Conservation (phyloP, 2,329 filamentous ascomycete species). For the Colletotrichum karsti region DNA sequence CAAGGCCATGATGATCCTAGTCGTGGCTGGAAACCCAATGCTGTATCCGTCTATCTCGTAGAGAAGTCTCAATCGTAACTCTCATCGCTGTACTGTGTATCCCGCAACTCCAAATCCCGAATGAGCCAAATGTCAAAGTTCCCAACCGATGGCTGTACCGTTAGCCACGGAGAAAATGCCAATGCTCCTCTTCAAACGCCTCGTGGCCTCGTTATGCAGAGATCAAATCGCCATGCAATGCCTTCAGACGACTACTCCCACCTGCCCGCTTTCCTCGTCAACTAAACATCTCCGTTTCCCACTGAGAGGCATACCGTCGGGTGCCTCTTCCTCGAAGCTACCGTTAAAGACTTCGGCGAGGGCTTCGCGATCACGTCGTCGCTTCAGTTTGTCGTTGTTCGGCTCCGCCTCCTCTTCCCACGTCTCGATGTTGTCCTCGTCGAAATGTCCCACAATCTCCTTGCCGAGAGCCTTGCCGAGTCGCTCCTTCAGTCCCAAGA, state of each 20-base stretch:
- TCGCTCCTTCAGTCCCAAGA: slow-evolving; percentile 63
- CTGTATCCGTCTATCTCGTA: slow-evolving; percentile 4
- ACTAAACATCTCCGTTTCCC: slow-evolving; percentile 46
- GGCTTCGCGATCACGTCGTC: slow-evolving; percentile 44
- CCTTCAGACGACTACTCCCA: slow-evolving; percentile 26
- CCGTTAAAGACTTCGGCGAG: slow-evolving; percentile 47
- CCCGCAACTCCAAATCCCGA: slow-evolving; percentile 12
- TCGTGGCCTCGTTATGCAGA: slow-evolving; percentile 28
- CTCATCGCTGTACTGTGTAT: slow-evolving; percentile 1
- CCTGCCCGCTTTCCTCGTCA: slow-evolving; percentile 30
- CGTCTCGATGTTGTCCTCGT: slow-evolving; percentile 51
- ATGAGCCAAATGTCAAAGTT: not conserved
- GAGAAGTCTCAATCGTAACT: not conserved
- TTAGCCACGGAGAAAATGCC: not conserved
- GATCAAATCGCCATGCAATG: slow-evolving; percentile 16
- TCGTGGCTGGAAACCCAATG: slow-evolving; percentile 7
- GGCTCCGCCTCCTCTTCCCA: slow-evolving; percentile 47
- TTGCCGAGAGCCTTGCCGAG: slow-evolving; percentile 61
- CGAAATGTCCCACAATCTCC: slow-evolving; percentile 56
- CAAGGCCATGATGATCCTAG: not conserved
- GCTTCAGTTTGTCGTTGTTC: slow-evolving; percentile 40
- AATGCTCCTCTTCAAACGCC: slow-evolving; percentile 21
- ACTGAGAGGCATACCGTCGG: slow-evolving; percentile 39
- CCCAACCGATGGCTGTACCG: not conserved
- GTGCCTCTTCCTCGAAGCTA: slow-evolving; percentile 49